A percentile compares a stretch with the other conserved stretches of the same genome.
phyloP scores from a whole-genome alignment of 805 yeast genomes.

The Cyberlindnera euphorbiae region DNA sequence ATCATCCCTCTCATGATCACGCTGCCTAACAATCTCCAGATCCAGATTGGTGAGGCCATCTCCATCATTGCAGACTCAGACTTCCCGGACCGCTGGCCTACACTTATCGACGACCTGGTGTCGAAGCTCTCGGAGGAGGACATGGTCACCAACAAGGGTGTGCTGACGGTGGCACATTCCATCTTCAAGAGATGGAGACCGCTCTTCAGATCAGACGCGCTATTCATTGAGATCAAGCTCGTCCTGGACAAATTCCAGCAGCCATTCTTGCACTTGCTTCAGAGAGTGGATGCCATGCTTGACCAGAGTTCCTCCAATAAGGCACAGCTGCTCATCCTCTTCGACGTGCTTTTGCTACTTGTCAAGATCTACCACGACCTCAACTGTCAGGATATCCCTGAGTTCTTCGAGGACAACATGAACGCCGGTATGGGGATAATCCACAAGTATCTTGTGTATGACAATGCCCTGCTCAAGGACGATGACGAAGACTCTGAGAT shows the following conservation, averaged over 20 bases:
- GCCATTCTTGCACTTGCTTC: slow-evolving; percentile 72
- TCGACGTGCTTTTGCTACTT: slow-evolving; percentile 67
- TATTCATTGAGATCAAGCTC: slow-evolving; percentile 79
- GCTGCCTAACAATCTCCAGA: slow-evolving; percentile 72
- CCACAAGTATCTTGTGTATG: slow-evolving; percentile 71
- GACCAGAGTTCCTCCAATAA: slow-evolving; percentile 40
- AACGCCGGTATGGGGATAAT: slow-evolving; percentile 70
- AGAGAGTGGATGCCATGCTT: slow-evolving; percentile 63
- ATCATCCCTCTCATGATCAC: slow-evolving; percentile 83
- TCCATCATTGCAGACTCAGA: slow-evolving; percentile 93
- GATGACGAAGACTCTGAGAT: slow-evolving; percentile 63
- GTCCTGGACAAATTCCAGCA: slow-evolving; percentile 79
- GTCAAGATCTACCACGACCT: slow-evolving; percentile 86
- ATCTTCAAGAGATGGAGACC: slow-evolving; percentile 98
- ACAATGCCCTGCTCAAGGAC: slow-evolving; percentile 49
- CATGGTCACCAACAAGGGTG: slow-evolving; percentile 74
- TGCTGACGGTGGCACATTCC: slow-evolving; percentile 87
- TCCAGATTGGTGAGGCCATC: slow-evolving; percentile 94
- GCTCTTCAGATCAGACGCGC: slow-evolving; percentile 81
- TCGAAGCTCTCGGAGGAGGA: slow-evolving; percentile 58
- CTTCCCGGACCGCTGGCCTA: slow-evolving; percentile 88
- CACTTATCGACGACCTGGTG: slow-evolving; percentile 69
- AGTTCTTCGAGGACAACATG: slow-evolving; percentile 91
- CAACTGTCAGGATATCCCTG: slow-evolving; percentile 97
- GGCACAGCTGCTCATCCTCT: slow-evolving; percentile 48